Conservation (phyloP, 345 rosid genomes). For the Euclidium syriacum region DNA sequence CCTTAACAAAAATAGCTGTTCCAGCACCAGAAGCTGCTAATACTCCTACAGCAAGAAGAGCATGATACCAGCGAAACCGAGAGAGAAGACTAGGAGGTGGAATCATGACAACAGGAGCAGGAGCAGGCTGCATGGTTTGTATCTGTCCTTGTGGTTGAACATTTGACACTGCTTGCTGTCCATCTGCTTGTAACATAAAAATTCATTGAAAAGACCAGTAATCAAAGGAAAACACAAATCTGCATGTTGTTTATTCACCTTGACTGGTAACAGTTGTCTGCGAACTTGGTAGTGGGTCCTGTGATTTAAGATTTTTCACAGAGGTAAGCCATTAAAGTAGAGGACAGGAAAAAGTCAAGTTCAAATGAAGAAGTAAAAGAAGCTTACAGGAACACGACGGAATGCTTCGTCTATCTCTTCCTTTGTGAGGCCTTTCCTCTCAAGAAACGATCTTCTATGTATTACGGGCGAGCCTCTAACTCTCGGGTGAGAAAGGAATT, state of each 20-base stretch:
- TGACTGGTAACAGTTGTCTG: constrained; percentile 47
- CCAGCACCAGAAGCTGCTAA: constrained; percentile 90
- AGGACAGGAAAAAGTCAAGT: neutral
- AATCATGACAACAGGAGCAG: constrained; percentile 45
- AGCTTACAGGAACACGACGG: constrained; percentile 79
- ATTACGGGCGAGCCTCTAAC: constrained; percentile 90
- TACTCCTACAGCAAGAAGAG: constrained; percentile 63
- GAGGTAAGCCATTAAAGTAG: neutral
- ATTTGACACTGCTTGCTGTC: constrained; percentile 47
- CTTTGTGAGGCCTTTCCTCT: constrained; percentile 90
- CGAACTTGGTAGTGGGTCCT: constrained; percentile 84
- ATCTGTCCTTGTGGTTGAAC: constrained; percentile 47
- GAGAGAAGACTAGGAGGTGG: constrained; percentile 35
- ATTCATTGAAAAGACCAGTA: neutral
- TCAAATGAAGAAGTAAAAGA: neutral
- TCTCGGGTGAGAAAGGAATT: constrained; percentile 92
- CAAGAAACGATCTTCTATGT: constrained; percentile 89
- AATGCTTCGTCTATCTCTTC: constrained; percentile 99
- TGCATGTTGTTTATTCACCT: constrained; percentile 38
- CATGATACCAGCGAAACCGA: constrained; percentile 81
- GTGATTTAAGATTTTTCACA: constrained; percentile 20
- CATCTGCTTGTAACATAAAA: constrained; percentile 40
- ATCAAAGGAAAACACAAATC: constrained; percentile 13
- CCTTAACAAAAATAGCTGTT: constrained; percentile 76
- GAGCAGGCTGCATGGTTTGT: constrained; percentile 60